These are phyloP conservation scores for Triglochin maritima DNA, from an alignment of 106 monocot genomes.

Conservation along the genomic window DNA sequence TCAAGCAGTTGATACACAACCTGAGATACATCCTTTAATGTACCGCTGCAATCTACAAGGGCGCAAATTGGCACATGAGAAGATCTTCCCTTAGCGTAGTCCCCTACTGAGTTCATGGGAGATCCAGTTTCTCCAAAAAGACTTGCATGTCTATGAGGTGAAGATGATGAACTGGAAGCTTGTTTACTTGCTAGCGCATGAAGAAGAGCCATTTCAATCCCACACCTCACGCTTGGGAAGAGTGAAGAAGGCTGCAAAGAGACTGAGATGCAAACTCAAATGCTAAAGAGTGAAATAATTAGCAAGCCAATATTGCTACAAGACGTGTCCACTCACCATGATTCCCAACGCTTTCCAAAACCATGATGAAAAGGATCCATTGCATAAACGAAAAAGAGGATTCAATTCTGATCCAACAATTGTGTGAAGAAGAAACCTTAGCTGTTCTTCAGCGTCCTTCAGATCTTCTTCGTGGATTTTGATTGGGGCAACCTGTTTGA, in stretches of 20 bases:
- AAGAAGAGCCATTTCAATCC: constrained; percentile 88
- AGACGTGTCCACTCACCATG: constrained; percentile 31
- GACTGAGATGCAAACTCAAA: not conserved
- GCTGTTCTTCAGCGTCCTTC: constrained; percentile 72
- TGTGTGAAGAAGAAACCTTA: constrained; percentile 56
- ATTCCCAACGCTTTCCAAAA: constrained; percentile 70
- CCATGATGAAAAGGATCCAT: constrained; percentile 70
- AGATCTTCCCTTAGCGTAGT: constrained; percentile 10
- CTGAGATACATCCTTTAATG: constrained; percentile 52
- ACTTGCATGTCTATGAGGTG: constrained; percentile 24
- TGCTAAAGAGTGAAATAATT: not conserved
- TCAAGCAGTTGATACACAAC: constrained; percentile 59
- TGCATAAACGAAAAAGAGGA: constrained; percentile 45
- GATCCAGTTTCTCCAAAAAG: constrained; percentile 6
- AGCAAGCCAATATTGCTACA: not conserved
- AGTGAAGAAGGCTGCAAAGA: constrained; percentile 58
- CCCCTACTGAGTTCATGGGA: constrained; percentile 2
- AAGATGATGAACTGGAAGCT: constrained; percentile 25
- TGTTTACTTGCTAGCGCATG: constrained; percentile 46
- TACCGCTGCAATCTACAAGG: constrained; percentile 71
- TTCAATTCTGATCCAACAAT: constrained; percentile 54
- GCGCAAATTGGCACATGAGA: constrained; percentile 54
- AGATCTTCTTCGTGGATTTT: constrained; percentile 70
- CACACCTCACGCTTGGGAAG: constrained; percentile 89
- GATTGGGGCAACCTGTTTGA: constrained; percentile 72